phyloP scores from a whole-genome alignment of 108 stramenopile species.

The Stephanodiscus minutulus region DNA sequence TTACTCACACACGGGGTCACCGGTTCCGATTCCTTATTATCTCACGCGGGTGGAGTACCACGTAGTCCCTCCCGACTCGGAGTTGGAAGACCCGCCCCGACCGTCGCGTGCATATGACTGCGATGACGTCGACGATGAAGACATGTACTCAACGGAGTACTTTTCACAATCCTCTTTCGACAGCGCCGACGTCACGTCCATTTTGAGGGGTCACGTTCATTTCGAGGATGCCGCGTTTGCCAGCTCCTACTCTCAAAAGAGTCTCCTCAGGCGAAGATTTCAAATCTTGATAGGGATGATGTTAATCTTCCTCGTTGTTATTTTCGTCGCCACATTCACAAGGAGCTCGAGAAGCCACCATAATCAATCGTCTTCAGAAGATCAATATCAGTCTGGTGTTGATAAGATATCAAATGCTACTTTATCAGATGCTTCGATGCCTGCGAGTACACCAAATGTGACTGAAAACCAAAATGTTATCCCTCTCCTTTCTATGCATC shows the following conservation, averaged over 20 bases:
- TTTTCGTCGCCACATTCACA: not conserved
- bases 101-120: not conserved
- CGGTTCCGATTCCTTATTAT: slow-evolving; percentile 6
- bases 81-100: not conserved
- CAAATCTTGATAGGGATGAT: not conserved
- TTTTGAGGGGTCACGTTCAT: not conserved
- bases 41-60: slow-evolving; percentile 26
- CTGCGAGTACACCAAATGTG: not conserved
- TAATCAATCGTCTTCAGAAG: not conserved
- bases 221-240: not conserved
- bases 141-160: slow-evolving; percentile 9
- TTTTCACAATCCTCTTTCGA: not conserved
- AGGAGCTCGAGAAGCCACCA: not conserved
- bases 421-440: not conserved
- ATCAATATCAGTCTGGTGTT: not conserved
- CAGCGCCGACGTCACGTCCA: slow-evolving; percentile 2
- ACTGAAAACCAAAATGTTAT: not conserved
- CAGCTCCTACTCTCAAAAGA: not conserved
- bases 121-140: slow-evolving; percentile 6
- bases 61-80: slow-evolving; percentile 14
- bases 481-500: not conserved
- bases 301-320: slow-evolving; percentile 1
- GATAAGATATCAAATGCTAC: not conserved
- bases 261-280: not conserved
- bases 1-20: not conserved